Conservation (phyloP, 2,329 filamentous ascomycete species). For the Xylariaceae sp. region DNA sequence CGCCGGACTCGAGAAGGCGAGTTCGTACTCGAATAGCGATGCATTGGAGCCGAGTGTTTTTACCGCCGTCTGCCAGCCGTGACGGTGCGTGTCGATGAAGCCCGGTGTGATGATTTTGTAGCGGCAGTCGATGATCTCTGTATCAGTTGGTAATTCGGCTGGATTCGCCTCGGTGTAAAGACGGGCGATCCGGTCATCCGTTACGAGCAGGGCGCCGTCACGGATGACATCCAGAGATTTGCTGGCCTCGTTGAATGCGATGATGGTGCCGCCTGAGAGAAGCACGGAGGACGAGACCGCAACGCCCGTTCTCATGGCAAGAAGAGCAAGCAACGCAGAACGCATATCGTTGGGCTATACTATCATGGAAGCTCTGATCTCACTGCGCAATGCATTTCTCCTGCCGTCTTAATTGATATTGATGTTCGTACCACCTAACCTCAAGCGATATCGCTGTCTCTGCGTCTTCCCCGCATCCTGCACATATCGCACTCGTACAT, state of each 20-base stretch:
- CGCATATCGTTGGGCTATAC: slow-evolving; percentile 14
- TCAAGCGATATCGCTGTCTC: too few species aligned
- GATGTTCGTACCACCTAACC: too few species aligned
- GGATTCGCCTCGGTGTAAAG: slow-evolving; percentile 27
- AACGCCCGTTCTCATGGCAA: slow-evolving; percentile 31
- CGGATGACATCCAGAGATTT: slow-evolving; percentile 28
- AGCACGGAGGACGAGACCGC: slow-evolving; percentile 25
- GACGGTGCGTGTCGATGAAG: slow-evolving; percentile 53
- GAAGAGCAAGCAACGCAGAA: slow-evolving; percentile 15
- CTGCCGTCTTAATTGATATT: too few species aligned
- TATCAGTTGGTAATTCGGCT: slow-evolving; percentile 26
- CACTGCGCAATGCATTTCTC: too few species aligned
- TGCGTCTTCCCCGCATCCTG: too few species aligned
- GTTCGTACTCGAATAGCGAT: slow-evolving; percentile 44
- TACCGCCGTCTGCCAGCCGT: slow-evolving; percentile 51
- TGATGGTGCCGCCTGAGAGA: slow-evolving; percentile 30
- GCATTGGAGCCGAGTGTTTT: slow-evolving; percentile 50
- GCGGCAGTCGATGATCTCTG: slow-evolving; percentile 43
- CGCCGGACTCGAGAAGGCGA: slow-evolving; percentile 35
- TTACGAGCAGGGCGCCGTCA: slow-evolving; percentile 33
- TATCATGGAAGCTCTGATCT: too few species aligned
- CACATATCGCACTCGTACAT: too few species aligned
- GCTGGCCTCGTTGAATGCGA: slow-evolving; percentile 26
- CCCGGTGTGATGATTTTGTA: slow-evolving; percentile 50
- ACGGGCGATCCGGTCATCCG: slow-evolving; percentile 32